Evolutionary conservation across 306 rosid genomes (phyloP).

Genomic region (Begonia peltatifolia): DNA sequence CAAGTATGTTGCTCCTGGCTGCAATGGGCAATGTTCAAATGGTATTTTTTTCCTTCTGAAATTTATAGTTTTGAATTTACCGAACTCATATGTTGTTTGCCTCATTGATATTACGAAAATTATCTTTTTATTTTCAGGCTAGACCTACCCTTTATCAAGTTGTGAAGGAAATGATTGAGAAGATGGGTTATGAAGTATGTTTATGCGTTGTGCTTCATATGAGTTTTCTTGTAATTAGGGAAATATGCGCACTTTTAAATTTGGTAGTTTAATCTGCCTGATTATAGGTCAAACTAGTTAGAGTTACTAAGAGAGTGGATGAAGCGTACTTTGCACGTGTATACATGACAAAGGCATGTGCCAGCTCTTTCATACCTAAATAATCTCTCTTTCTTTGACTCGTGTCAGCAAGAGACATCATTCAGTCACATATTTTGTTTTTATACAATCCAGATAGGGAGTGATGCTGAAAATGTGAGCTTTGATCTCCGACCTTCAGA

Average conservation of each 20-base stretch:
- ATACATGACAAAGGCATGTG: conserved; percentile 70
- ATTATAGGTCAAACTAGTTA: conserved; percentile 60
- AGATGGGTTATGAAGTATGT: conserved; percentile 89
- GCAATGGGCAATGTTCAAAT: conserved; percentile 87
- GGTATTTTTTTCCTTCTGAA: conserved; percentile 28
- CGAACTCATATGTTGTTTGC: background rate
- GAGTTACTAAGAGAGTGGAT: conserved; percentile 83
- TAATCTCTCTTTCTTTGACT: background rate
- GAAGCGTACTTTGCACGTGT: conserved; percentile 93
- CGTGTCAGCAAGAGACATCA: background rate
- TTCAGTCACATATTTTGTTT: background rate
- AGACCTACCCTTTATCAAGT: conserved; percentile 95
- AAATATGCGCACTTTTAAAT: background rate
- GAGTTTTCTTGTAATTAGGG: conserved; percentile 3
- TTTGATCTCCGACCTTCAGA: conserved; percentile 98
- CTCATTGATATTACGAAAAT: conserved; percentile 3
- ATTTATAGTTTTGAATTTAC: background rate
- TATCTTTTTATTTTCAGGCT: conserved; percentile 40
- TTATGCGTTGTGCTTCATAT: conserved; percentile 8
- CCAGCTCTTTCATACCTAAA: conserved; percentile 8
- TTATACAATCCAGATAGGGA: conserved; percentile 43
- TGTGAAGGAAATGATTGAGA: conserved; percentile 81
- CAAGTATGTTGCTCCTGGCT: conserved; percentile 80
- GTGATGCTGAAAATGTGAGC: conserved; percentile 52
- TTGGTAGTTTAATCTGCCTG: background rate